These are phyloP conservation scores for Cutaneotrichosporon sp. DNA, from an alignment of 1,284 basidiomycete genomes.

Conservation along the genomic window DNA sequence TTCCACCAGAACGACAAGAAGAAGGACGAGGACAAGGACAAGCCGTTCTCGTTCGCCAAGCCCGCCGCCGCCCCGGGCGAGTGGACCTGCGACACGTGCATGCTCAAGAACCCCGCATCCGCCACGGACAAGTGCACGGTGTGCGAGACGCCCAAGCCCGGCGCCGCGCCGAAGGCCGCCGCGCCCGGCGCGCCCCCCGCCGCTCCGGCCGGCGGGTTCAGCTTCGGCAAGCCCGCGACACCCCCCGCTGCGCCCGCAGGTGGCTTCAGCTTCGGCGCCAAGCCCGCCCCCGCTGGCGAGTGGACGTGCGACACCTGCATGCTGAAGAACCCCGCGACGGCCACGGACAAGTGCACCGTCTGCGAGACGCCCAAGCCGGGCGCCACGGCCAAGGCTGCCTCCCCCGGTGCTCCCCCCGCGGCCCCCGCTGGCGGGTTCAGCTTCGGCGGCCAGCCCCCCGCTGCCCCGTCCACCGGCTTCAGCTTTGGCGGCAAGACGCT, in stretches of 20 bases:
- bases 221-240: conserved; percentile 45
- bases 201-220: background rate
- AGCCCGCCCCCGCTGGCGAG: conserved; percentile 19
- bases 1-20: conserved; percentile 13
- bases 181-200: background rate
- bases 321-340: conserved; percentile 57
- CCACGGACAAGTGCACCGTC: conserved; percentile 58
- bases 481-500: conserved; percentile 18
- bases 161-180: too few relatives aligned
- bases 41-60: background rate
- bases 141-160: conserved; percentile 37
- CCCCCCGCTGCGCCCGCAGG: conserved; percentile 5
- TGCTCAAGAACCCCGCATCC: conserved; percentile 56
- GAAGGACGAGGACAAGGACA: too few relatives aligned
- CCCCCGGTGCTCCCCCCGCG: conserved; percentile 13
- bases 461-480: conserved; percentile 11
- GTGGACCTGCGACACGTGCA: conserved; percentile 60
- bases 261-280: background rate
- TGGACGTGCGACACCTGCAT: conserved; percentile 60
- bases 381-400: conserved; percentile 17
- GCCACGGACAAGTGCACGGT: conserved; percentile 59
- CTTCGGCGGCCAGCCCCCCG: conserved; percentile 26
- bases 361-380: conserved; percentile 57
- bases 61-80: conserved; percentile 20
- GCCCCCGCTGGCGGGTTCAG: conserved; percentile 17